Conservation (phyloP, 1,284 basidiomycete genomes). For the Tilletiopsis washingtonensis region DNA sequence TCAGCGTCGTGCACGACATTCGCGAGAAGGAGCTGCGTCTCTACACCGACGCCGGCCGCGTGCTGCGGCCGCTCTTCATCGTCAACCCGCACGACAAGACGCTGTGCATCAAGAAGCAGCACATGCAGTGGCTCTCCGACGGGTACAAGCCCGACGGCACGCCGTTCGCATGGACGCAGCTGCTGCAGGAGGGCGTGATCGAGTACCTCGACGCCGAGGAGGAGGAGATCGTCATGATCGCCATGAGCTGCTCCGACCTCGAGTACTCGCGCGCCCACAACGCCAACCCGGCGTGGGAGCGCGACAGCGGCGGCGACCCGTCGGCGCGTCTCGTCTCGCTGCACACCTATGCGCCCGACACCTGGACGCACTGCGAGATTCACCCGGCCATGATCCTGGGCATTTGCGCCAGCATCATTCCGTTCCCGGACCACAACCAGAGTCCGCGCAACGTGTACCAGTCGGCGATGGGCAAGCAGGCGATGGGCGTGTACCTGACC, state of each 20-base stretch:
- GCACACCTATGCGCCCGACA: constrained; percentile 37
- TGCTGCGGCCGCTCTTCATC: constrained; percentile 92
- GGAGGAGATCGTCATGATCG: constrained; percentile 98
- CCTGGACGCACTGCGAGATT: constrained; percentile 99
- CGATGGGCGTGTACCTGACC: constrained; percentile 95
- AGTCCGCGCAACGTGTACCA: constrained; percentile 97
- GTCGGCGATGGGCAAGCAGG: constrained; percentile 99
- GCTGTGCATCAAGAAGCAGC: constrained; percentile 73
- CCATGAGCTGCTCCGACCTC: constrained; percentile 93
- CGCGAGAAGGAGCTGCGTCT: constrained; percentile 87
- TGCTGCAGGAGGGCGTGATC: constrained; percentile 80
- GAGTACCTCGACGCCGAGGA: constrained; percentile 97
- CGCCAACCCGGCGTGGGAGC: constrained; percentile 54
- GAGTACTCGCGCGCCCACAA: constrained; percentile 55
- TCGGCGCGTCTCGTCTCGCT: constrained; percentile 64
- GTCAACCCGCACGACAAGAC: constrained; percentile 69
- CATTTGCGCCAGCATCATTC: constrained; percentile 96
- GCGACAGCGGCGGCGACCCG: constrained; percentile 60
- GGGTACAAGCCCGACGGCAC: constrained; percentile 49
- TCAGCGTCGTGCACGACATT: constrained; percentile 94
- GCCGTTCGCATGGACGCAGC: constrained; percentile 59
- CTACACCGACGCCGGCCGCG: constrained; percentile 93
- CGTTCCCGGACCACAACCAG: constrained; percentile 99
- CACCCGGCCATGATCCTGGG: constrained; percentile 98
- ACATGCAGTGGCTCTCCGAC: constrained; percentile 64